phyloP scores from a whole-genome alignment of 768 basidiomycete genomes.

The Cyathus striatus region DNA sequence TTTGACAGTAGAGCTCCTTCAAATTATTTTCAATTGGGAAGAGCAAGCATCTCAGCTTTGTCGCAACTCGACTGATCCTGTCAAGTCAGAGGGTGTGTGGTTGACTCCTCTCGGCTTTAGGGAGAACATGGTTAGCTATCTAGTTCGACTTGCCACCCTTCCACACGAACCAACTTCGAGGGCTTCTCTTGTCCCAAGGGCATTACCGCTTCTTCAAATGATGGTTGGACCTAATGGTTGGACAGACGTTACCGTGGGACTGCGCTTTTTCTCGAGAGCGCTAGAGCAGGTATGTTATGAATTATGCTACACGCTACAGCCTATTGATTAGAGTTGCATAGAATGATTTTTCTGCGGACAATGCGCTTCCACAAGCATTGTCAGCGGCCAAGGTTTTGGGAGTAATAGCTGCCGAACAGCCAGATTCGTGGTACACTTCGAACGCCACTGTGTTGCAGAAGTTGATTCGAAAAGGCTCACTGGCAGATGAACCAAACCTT shows the following conservation, averaged over 20 bases:
- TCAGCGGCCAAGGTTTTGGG: slow-evolving; percentile 87
- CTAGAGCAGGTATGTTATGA: slow-evolving; percentile 64
- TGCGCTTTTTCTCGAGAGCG: slow-evolving; percentile 83
- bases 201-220: slow-evolving; percentile 61
- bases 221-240: slow-evolving; percentile 84
- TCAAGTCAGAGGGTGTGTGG: slow-evolving; percentile 42
- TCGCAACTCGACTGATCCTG: slow-evolving; percentile 12
- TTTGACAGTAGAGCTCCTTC: slow-evolving; percentile 85
- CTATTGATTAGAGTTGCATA: slow-evolving; percentile 19
- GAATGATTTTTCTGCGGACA: slow-evolving; percentile 71
- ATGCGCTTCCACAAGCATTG: slow-evolving; percentile 60
- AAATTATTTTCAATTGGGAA: slow-evolving; percentile 94
- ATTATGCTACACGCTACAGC: neutral
- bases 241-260: slow-evolving; percentile 87
- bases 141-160: slow-evolving; percentile 84
- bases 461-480: slow-evolving; percentile 82
- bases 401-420: slow-evolving; percentile 77
- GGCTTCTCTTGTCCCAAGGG: slow-evolving; percentile 52
- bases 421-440: slow-evolving; percentile 71
- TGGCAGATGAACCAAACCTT: slow-evolving; percentile 72
- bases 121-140: slow-evolving; percentile 91
- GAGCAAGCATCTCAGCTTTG: slow-evolving; percentile 45
- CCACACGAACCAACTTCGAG: slow-evolving; percentile 48
- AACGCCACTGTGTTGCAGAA: slow-evolving; percentile 75
- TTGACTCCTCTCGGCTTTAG: slow-evolving; percentile 73